Percentiles rank a stretch among this genome's conserved stretches.
These are phyloP conservation scores for Aleurites moluccanus DNA, from an alignment of 441 rosid genomes.

Conservation along the genomic window DNA sequence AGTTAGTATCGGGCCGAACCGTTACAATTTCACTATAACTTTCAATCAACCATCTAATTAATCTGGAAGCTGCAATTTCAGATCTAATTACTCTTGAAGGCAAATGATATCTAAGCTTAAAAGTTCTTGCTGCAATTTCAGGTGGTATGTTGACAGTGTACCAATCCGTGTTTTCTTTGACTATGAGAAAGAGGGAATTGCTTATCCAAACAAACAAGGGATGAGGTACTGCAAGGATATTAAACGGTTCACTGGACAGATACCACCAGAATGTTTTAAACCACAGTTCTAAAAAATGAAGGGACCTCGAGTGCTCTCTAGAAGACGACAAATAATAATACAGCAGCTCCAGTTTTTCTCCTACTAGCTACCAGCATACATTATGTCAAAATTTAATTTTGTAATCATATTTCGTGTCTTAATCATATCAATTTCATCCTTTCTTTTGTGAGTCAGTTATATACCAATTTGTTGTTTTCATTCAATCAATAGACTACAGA, in stretches of 20 bases:
- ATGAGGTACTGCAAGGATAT: conserved; percentile 71
- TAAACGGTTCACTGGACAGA: conserved; percentile 55
- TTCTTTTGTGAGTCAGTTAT: background rate
- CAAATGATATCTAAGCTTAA: background rate
- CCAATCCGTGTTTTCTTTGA: conserved; percentile 68
- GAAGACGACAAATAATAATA: background rate
- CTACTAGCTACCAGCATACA: background rate
- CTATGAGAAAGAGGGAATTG: conserved; percentile 44
- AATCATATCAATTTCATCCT: background rate
- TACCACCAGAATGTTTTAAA: conserved; percentile 54
- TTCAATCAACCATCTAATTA: conserved; percentile 13
- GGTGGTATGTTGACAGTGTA: conserved; percentile 54
- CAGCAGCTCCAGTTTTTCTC: conserved; percentile 6
- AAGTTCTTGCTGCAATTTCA: conserved; percentile 19
- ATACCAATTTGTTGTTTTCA: background rate
- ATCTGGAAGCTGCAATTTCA: too few species aligned
- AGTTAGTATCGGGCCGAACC: too few species aligned
- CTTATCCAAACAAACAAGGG: conserved; percentile 53
- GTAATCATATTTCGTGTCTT: background rate
- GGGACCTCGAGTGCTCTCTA: background rate
- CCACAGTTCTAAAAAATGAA: conserved; percentile 40
- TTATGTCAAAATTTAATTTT: background rate
- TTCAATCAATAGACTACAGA: background rate
- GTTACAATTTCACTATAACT: background rate
- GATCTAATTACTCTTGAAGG: too few species aligned